Evolutionary conservation across 2,329 filamentous ascomycete genomes (phyloP), one percentile per base, ranked within the genome.

Genomic region (Colletotrichum acutatum): DNA sequence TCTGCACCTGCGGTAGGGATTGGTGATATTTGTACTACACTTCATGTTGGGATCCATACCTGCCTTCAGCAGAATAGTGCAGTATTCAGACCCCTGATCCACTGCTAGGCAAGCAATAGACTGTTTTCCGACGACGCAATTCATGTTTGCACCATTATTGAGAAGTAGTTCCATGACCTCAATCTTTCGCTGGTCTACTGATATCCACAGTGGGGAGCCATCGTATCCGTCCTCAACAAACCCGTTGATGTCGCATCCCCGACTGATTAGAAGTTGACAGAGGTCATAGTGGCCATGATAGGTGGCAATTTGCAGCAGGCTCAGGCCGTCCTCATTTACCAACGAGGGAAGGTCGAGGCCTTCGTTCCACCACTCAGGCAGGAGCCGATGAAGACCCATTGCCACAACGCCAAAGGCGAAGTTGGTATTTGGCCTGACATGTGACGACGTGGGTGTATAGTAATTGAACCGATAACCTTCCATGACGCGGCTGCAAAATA

Each of bases 281-380:
- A 54, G 1, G 22, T 54, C 11, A 11, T 22, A 22, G 24, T 54
- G 52, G 52, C 52, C 52, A 54, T 1, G 2, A 1, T 2, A 6
- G n/a, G 52, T 26, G 52, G 52, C 52, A 22, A 54, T 54, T 5
- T 22, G n/a, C 14, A 54, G 52, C 7, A 54, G n/a, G n/a, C 24
- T 14, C n/a, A 9, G 0, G 0, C 12, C 52, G 0, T 14, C 0
- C 11, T 24, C 5, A 6, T 26, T 26, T 0, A 26, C 14, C 3
- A 24, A 16, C 24, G 52, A 54, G 9, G 24, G 8, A 7, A 54
- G n/a, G 5, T 26, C 24, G n/a, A 26, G 52, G 52, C n/a, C 24
- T 24, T 24, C 1, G 52, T 54, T 1, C 52, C 52, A 54, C 52
- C 52, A 54, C 14, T 26, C 52, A 54, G 52, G 9, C 14, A 54